phyloP scores from a whole-genome alignment of 768 basidiomycete species.

The Strobilomyces dryophilus region DNA sequence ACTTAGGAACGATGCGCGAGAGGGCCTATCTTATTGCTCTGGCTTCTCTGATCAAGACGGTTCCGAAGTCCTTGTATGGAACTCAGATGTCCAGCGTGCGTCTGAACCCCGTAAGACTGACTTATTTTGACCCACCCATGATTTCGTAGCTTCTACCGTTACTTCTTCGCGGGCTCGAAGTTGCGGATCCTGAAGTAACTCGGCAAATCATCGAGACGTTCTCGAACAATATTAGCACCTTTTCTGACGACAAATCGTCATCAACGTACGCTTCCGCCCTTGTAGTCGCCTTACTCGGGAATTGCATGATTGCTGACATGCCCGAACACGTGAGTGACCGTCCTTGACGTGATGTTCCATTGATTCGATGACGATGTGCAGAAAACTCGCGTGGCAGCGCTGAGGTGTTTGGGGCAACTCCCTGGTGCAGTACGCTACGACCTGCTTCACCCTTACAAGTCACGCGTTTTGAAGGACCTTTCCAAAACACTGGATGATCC shows the following conservation, averaged over 20 bases:
- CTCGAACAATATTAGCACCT: conserved; percentile 60
- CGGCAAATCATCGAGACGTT: conserved; percentile 79
- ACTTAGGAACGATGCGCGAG: conserved; percentile 48
- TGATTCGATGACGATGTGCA: conserved; percentile 28
- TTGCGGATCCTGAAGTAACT: conserved; percentile 71
- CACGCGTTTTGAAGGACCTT: conserved; percentile 68
- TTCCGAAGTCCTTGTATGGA: conserved; percentile 72
- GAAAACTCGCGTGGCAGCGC: conserved; percentile 72
- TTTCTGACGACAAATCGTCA: conserved; percentile 47
- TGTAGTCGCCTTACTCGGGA: conserved; percentile 66
- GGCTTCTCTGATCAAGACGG: conserved; percentile 71
- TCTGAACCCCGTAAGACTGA: neutral
- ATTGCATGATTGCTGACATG: conserved; percentile 47
- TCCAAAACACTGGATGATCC: conserved; percentile 83
- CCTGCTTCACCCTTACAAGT: conserved; percentile 76
- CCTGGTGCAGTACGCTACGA: conserved; percentile 80
- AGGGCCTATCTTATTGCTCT: conserved; percentile 79
- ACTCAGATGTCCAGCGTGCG: conserved; percentile 62
- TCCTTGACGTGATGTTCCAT: neutral
- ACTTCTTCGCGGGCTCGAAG: conserved; percentile 76
- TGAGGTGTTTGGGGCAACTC: conserved; percentile 69
- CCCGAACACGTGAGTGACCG: conserved; percentile 48
- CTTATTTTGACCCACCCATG: neutral
- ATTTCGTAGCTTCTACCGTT: conserved; percentile 78
- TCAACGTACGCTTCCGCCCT: conserved; percentile 70